Evolutionary conservation across 2,329 filamentous ascomycete species (phyloP), one percentile per base, ranked within the genome.

Genomic region (Claviceps africana): DNA sequence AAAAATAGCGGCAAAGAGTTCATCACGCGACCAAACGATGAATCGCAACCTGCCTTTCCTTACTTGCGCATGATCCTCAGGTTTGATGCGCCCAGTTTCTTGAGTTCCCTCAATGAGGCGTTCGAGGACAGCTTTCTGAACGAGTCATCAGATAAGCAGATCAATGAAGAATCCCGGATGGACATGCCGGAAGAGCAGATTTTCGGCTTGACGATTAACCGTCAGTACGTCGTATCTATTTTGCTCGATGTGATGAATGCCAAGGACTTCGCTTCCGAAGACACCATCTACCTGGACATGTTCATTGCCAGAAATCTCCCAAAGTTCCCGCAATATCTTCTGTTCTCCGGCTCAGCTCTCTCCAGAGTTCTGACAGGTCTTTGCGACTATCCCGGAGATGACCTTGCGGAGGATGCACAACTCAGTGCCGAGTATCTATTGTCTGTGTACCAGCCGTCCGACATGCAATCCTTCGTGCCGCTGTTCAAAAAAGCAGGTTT

Each of bases 281-380:
- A 97, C 62, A 90, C 86, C 13, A 87, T 98, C 52, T 98, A 95
- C 66, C 78, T 98, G 45, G 89, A 98, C 67, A 98, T 98, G 89
- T 98, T 98, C 63, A 86, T 98, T 63, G 91, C 93, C 19, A 82
- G 93, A 52, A 98, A 95, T 64, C 71, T 98, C 48, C 88, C 94
- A 3, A 98, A 98, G 65, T 98, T 95, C 62, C 89, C 90, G 1
- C 91, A 97, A 64, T 96, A 96, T 62, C 83, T 98, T 49, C 78
- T 97, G 11, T 80, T 98, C 47, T 86, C 91, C 0, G 93, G 90
- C 19, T 89, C 87, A 2, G 85, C 86, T 1, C 74, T 98, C 1
- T 87, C 89, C 54, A 83, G 82, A 54, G 83, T 96, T 10, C 75
- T 98, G 28, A 74, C 81, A 39, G 85, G 89, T 2, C 75, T 98